A percentile compares a stretch with the other conserved stretches of the same genome.
These are phyloP conservation scores for Cyamopsis tetragonoloba DNA, from an alignment of 306 rosid genomes.

Conservation along the genomic window DNA sequence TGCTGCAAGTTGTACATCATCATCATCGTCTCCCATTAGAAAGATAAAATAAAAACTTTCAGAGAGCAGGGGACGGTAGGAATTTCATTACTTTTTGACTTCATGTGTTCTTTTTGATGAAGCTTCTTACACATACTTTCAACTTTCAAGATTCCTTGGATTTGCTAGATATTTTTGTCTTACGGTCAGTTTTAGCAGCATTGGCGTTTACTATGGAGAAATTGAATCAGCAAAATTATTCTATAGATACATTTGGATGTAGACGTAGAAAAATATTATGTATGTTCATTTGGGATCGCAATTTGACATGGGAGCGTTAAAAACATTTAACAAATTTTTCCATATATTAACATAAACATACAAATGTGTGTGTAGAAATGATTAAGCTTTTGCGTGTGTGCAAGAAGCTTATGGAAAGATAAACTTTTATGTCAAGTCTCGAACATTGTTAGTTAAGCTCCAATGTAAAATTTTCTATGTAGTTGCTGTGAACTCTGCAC, in stretches of 20 bases:
- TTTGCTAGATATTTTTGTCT: background rate
- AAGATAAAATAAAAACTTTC: background rate
- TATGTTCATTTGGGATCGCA: background rate
- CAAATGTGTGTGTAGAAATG: too few species aligned
- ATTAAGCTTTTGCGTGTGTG: too few species aligned
- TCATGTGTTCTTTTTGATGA: background rate
- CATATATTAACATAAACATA: too few species aligned
- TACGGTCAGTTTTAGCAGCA: background rate
- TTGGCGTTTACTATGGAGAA: background rate
- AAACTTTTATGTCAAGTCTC: too few species aligned
- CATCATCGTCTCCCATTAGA: background rate
- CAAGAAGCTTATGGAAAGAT: too few species aligned
- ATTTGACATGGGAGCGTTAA: too few species aligned
- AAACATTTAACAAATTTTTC: too few species aligned
- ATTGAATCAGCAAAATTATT: background rate
- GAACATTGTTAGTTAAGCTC: too few species aligned
- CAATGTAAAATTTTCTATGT: too few species aligned
- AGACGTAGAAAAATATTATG: background rate
- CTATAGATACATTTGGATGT: background rate
- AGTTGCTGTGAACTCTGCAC: too few species aligned
- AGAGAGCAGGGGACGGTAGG: background rate
- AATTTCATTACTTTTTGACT: background rate
- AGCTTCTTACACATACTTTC: background rate
- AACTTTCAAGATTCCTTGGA: constrained; percentile 10
- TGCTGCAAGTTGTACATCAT: constrained; percentile 13